Base-by-base conservation (phyloP, 352 stramenopile genomes). In the Phytophthora sp. region DNA sequence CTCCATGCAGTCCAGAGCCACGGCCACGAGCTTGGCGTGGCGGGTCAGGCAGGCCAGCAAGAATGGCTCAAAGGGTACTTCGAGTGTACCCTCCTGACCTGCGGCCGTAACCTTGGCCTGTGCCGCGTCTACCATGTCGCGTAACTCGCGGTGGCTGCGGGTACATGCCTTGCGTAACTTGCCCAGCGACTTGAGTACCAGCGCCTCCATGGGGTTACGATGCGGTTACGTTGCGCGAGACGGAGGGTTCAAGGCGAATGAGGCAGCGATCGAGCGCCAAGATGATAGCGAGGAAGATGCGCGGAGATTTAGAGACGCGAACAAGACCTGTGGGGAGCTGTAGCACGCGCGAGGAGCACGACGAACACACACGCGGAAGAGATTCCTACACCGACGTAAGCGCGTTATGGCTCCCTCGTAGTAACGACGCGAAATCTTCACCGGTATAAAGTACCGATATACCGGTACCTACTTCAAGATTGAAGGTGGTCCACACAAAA, bases 1-100 rank as follows among this genome's bases (percentile, higher is more conserved):
- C 59, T 98, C 90, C 47, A 98, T 82, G 38, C 83, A 94, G 62
- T 98, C 92, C 51, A 98, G 64, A 12, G 90, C 85, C 16, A 93
- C 67, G 3, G 80, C 84, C 38, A 91, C 84, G 45, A 93, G 68
- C 63, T 95, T 95, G 38, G 81, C 77, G 54, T 91, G 79, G 11
- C 86, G 84, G 24, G 86, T 92, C 36, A 93, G 61, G 57, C 84
- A 89, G 30, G 84, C 86, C 2, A 90, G 62, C 26, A 93, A 56
- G 33, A 95, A 91, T 7, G 86, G 86, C 57, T 89, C 80, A 36
- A 93, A 91, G 3, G 84, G 84, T 30, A 90, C 82, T 47, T 91
- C 80, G 0, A 67, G 36, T 18, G 31, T 60, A 42, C 63, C 63
- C 30, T 76, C 73, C 21, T 73, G 57, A 26, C 70, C 63, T 9